These are phyloP conservation scores for Colletotrichum echinochloae DNA, from an alignment of 2,329 filamentous ascomycete species.

Conservation along the genomic window DNA sequence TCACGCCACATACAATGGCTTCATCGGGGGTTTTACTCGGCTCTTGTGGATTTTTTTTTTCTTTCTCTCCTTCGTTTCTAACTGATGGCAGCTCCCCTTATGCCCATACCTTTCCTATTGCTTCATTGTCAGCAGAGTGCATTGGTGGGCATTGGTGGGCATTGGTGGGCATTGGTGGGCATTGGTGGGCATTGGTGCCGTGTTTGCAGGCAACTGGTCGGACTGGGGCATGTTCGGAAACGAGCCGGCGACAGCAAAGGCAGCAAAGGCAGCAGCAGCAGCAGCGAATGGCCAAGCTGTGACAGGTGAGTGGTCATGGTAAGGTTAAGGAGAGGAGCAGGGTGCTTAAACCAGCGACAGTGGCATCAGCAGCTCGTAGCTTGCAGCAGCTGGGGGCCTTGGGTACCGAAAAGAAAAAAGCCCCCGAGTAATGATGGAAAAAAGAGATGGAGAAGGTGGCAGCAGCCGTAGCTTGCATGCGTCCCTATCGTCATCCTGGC, in stretches of 20 bases:
- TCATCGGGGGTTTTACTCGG: neutral
- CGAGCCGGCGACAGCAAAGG: neutral
- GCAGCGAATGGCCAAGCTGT: constrained; percentile 1
- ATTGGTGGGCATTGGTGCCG: constrained; percentile 1
- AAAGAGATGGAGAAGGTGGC: neutral
- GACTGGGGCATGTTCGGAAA: neutral
- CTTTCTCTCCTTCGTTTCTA: neutral
- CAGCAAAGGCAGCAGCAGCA: too few relatives aligned
- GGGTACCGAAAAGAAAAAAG: neutral
- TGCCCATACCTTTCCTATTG: neutral
- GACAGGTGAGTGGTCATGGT: neutral
- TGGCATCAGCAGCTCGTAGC: constrained; percentile 1
- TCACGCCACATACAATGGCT: constrained; percentile 22
- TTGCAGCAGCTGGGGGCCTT: neutral
- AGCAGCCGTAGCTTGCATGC: constrained; percentile 26
- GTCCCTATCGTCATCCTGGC: constrained; percentile 30
- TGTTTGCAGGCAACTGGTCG: neutral
- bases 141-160: too few relatives aligned
- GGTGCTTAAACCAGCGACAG: neutral
- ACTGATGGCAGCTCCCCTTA: constrained; percentile 2
- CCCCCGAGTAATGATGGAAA: too few relatives aligned
- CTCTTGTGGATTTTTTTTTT: neutral
- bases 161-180: too few relatives aligned
- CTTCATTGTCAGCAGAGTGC: neutral
- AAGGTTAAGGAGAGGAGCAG: neutral